Evolutionary conservation across 371 early-diverging fungal genomes (phyloP).

Genomic region (Lichtheimia corymbifera): DNA sequence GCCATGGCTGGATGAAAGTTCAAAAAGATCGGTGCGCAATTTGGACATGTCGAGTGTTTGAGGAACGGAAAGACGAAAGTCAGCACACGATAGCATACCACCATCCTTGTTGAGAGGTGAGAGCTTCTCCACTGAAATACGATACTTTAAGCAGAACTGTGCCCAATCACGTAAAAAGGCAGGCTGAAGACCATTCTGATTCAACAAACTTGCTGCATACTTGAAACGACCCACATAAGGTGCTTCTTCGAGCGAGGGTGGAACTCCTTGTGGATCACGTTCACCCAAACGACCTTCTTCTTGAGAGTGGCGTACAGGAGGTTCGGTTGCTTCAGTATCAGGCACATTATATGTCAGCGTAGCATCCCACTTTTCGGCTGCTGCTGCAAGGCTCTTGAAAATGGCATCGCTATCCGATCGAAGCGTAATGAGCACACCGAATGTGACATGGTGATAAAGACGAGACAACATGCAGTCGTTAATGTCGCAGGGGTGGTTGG

Average conservation of each 20-base stretch:
- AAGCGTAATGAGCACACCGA: slow-evolving; percentile 78
- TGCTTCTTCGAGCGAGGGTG: slow-evolving; percentile 75
- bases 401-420: slow-evolving; percentile 69
- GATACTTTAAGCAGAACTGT: slow-evolving; percentile 62
- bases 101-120: slow-evolving; percentile 65
- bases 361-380: slow-evolving; percentile 84
- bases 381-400: slow-evolving; percentile 73
- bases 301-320: slow-evolving; percentile 31
- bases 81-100: slow-evolving; percentile 68
- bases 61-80: slow-evolving; percentile 80
- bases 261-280: slow-evolving; percentile 29
- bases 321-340: slow-evolving; percentile 67
- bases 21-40: slow-evolving; percentile 71
- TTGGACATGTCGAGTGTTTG: slow-evolving; percentile 56
- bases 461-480: slow-evolving; percentile 85
- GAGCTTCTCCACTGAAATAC: slow-evolving; percentile 83
- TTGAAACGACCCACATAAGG: slow-evolving; percentile 80
- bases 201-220: slow-evolving; percentile 82
- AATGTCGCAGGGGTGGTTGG: slow-evolving; percentile 68
- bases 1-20: slow-evolving; percentile 64
- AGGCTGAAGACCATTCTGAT: slow-evolving; percentile 74
- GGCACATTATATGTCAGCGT: slow-evolving; percentile 77
- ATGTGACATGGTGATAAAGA: slow-evolving; percentile 85
- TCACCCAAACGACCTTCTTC: slow-evolving; percentile 27
- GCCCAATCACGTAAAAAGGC: slow-evolving; percentile 78